Evolutionary conservation across 257 asterid species (phyloP).

Genomic region (Jacaranda mimosifolia): DNA sequence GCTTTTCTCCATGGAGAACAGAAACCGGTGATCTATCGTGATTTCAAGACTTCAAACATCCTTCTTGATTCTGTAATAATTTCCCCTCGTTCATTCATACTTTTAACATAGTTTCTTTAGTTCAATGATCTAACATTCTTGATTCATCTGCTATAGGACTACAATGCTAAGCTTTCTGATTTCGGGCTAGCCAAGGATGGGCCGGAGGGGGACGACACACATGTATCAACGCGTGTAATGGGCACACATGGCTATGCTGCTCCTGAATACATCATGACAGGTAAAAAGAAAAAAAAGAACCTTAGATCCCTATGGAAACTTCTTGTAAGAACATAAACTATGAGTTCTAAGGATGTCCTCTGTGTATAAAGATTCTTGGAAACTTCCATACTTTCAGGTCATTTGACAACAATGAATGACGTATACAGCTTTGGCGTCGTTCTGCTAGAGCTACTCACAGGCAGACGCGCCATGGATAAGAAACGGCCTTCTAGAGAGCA

Average conservation of each 20-base stretch:
- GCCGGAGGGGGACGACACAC: slow-evolving; percentile 76
- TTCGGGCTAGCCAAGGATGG: slow-evolving; percentile 92
- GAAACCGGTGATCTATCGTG: slow-evolving; percentile 78
- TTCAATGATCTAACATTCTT: slow-evolving; percentile 5
- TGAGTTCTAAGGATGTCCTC: background rate
- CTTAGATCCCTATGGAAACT: no score
- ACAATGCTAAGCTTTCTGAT: slow-evolving; percentile 73
- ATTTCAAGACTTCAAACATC: slow-evolving; percentile 83
- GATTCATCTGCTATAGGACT: slow-evolving; percentile 53
- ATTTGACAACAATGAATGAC: slow-evolving; percentile 76
- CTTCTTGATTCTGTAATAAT: slow-evolving; percentile 49
- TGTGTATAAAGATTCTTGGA: background rate
- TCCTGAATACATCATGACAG: slow-evolving; percentile 90
- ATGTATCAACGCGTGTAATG: slow-evolving; percentile 81
- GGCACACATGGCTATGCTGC: slow-evolving; percentile 96
- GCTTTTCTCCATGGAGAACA: slow-evolving; percentile 86
- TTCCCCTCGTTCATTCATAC: background rate
- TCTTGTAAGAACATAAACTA: background rate
- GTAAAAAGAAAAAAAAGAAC: slow-evolving; percentile 33
- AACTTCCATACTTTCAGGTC: slow-evolving; percentile 54
- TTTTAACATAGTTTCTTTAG: background rate
- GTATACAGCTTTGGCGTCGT: slow-evolving; percentile 87
- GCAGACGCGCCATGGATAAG: slow-evolving; percentile 64
- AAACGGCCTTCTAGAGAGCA: slow-evolving; percentile 63
- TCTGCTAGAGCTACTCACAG: slow-evolving; percentile 71